Evolutionary conservation across 2,329 filamentous ascomycete species (phyloP).

Genomic region (Fusarium sp.): DNA sequence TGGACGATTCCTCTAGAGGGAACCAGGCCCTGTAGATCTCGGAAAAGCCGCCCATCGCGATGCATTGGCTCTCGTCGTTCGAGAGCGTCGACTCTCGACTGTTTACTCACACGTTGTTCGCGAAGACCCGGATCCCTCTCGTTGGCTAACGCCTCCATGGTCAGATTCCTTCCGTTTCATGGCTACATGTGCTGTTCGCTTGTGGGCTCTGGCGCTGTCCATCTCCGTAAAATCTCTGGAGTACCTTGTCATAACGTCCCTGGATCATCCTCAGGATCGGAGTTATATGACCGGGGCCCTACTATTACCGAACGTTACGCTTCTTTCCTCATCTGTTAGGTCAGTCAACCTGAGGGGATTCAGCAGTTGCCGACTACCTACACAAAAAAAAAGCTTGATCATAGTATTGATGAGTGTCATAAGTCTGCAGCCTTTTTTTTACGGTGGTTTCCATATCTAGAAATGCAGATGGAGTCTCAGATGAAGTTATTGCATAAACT

Average conservation of each 20-base stretch:
- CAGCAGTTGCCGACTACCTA: not conserved
- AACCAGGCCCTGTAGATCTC: constrained; percentile 36
- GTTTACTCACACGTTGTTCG: constrained; percentile 44
- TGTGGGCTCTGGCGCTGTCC: constrained; percentile 33
- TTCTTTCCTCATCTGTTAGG: constrained; percentile 14
- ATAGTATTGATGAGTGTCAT: not conserved
- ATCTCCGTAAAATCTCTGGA: constrained; percentile 43
- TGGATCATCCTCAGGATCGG: constrained; percentile 22
- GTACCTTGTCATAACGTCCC: constrained; percentile 29
- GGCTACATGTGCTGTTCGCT: constrained; percentile 44
- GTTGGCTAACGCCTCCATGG: constrained; percentile 44
- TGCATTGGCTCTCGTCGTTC: constrained; percentile 31
- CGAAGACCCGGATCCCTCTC: constrained; percentile 44
- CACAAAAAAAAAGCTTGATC: too few relatives aligned
- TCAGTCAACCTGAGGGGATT: constrained; percentile 1
- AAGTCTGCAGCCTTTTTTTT: not conserved
- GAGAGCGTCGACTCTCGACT: constrained; percentile 29
- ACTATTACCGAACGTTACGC: constrained; percentile 18
- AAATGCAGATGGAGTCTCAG: not conserved
- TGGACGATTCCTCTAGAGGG: constrained; percentile 7
- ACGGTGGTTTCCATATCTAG: not conserved
- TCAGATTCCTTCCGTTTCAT: constrained; percentile 44
- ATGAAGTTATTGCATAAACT: constrained; percentile 9
- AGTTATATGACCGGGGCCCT: constrained; percentile 16
- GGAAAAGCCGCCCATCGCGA: constrained; percentile 15